phyloP scores from a whole-genome alignment of 192 early-diverging fungal species.

The Dissophora globulifera region DNA sequence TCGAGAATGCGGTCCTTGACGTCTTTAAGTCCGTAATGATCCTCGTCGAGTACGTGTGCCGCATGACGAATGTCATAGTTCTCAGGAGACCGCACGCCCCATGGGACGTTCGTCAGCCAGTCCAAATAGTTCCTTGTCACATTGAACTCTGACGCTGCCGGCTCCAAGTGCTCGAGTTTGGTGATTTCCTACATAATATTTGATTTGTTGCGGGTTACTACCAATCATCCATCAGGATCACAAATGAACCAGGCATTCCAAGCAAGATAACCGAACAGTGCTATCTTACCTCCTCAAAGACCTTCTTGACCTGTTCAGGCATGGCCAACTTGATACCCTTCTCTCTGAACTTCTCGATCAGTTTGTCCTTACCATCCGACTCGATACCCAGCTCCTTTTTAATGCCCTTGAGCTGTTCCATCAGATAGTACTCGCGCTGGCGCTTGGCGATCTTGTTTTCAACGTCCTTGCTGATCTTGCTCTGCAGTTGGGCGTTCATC shows the following conservation, averaged over 20 bases:
- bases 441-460: conserved; percentile 97
- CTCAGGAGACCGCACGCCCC: conserved; percentile 91
- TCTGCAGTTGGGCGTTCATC: conserved; percentile 96
- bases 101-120: conserved; percentile 98
- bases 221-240: no score
- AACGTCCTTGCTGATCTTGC: conserved; percentile 97
- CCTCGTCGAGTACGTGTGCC: conserved; percentile 91
- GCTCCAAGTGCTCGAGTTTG: conserved; percentile 93
- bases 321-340: conserved; percentile 86
- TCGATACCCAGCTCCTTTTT: conserved; percentile 99
- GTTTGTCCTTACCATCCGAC: conserved; percentile 97
- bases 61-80: conserved; percentile 95
- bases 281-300: conserved; percentile 86
- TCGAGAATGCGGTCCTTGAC: conserved; percentile 99
- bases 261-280: background rate
- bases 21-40: conserved; percentile 99
- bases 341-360: conserved; percentile 94
- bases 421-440: conserved; percentile 98
- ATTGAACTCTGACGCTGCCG: conserved; percentile 97
- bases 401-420: conserved; percentile 99
- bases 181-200: conserved; percentile 74
- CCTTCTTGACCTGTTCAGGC: conserved; percentile 91
- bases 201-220: no score
- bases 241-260: no score
- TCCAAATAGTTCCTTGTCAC: conserved; percentile 99